Base-by-base conservation (phyloP, 148 eudicot species). In the Rhododendron williamsianum region DNA sequence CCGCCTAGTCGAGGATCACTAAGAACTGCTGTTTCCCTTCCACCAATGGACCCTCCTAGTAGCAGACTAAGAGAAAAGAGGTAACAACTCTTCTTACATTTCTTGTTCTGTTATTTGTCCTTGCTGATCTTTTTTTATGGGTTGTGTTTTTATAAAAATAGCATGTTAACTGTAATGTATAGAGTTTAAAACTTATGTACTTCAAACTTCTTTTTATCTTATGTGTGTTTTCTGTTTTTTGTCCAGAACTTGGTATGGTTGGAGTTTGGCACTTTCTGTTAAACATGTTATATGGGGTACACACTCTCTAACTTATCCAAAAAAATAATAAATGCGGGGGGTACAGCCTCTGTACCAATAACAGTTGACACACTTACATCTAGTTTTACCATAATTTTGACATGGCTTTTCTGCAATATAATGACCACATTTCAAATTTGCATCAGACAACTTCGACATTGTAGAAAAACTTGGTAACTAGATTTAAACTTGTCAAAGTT, bases 41-140 rank as follows among this genome's bases (percentile, higher is more conserved):
- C 95, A 25, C 91, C 98, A 19, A 87, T 92, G 85, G 96, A 97
- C 49, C 92, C 97, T 85, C 93, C 98, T 36, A 87, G 87, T 85
- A 86, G 83, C 52, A 93, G 89, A 83, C 82, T 82, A 74, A 89
- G 91, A 87, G 95, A 93, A 33, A 93, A 89, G 90, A 95, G 98
- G 99, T 92, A 85, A 87, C 73, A 84, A 9, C 58, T 25, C 12
- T 82, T 45, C 65, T 9, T 74, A 11, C 54, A 23, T 15, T 46
- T 65, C 65, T 80, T 36, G 67, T 19, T 82, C 38, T 25, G 65
- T 51, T 85, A 3, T 51, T 85, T 13, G 4, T 58, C 25, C 7
- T 46, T 65, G 43, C 60, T 73, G 12, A 35, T 69, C 71, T 65
- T 23, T 2, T 65, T 25, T 65, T 9, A 23, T 21, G 71, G 30